These are phyloP conservation scores for Microascus cirrosus DNA, from an alignment of 2,329 filamentous ascomycete species.

Conservation along the genomic window DNA sequence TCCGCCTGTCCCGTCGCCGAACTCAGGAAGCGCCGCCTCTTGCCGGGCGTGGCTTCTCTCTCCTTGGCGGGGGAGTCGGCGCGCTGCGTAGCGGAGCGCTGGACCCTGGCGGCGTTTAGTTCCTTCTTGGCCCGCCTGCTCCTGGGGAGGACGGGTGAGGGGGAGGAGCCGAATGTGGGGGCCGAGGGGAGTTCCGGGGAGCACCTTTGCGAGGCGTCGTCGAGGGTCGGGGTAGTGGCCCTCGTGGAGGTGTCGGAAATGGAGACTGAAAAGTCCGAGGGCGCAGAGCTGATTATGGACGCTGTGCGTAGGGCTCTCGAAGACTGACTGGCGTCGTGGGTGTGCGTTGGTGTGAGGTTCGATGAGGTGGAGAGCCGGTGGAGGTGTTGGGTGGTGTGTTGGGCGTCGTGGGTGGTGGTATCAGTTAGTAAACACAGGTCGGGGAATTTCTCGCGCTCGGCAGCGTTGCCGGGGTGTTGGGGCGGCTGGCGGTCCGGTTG, in stretches of 20 bases:
- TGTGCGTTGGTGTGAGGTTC: slow-evolving; percentile 1
- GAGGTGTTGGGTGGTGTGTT: slow-evolving; percentile 5
- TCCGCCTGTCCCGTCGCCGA: slow-evolving; percentile 24
- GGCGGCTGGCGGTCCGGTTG: neutral
- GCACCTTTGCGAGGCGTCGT: slow-evolving; percentile 3
- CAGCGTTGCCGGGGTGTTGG: slow-evolving; percentile 23
- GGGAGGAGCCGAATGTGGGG: slow-evolving; percentile 10
- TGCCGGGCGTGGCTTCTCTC: slow-evolving; percentile 7
- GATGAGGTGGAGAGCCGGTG: slow-evolving; percentile 3
- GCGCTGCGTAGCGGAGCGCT: slow-evolving; percentile 29
- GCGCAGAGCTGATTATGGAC: slow-evolving; percentile 11
- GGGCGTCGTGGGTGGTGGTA: slow-evolving; percentile 4
- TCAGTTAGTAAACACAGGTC: slow-evolving; percentile 30
- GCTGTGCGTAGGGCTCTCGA: slow-evolving; percentile 12
- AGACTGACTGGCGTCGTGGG: slow-evolving; percentile 13
- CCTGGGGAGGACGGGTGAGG: slow-evolving; percentile 16
- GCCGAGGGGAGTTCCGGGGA: slow-evolving; percentile 4
- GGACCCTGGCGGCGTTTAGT: slow-evolving; percentile 35
- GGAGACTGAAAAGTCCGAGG: slow-evolving; percentile 13
- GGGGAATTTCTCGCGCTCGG: slow-evolving; percentile 23
- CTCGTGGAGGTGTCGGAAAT: slow-evolving; percentile 11
- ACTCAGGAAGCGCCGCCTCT: slow-evolving; percentile 21
- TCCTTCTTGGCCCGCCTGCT: slow-evolving; percentile 34
- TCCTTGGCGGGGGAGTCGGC: slow-evolving; percentile 13
- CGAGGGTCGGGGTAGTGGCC: slow-evolving; percentile 11